Evolutionary conservation across 345 rosid genomes (phyloP), one percentile per base, ranked within the genome.

Genomic region (Psidium friedrichsthalianum): DNA sequence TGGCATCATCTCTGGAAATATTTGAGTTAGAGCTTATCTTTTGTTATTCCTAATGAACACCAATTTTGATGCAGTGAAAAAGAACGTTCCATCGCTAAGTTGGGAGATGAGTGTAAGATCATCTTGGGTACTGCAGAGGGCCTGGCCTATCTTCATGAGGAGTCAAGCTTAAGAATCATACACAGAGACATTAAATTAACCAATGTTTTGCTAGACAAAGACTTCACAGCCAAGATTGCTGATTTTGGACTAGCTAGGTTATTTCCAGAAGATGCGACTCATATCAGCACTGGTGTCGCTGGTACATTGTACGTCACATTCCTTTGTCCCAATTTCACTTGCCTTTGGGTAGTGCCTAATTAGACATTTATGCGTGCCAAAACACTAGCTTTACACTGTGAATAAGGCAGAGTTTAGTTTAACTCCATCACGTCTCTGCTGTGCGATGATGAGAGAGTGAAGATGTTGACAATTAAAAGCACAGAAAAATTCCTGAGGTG

Each of bases 201-300:
- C 88, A 95, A 95, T 83, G 87, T 97, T 85, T 91, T 95, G 83
- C 93, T 97, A 22, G 98, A 95, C 83, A 86, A 90, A 59, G 93
- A 95, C 85, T 93, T 93, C 51, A 90, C 89, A 15, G 91, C 98
- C 1, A 95, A 92, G 84, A 94, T 97, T 32, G 97, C 98, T n/a
- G 99, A 97, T 91, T 97, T 95, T 85, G 99, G 99, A 82, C 94
- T 97, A 14, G 98, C 92, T 51, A 93, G 96, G 90, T 88, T 94
- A 83, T 91, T 95, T 83, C 97, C 96, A 0, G 93, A 93, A 59
- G 96, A 93, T 83, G 90, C 89, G 49, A 89, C 95, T 86, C 98
- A 97, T 80, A 90, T 95, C 82, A 92, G 94, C 86, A 94, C 98
- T 0, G 98, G 86, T 86, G 91, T 97, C 49, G 98, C 97, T 61